These are phyloP conservation scores for Urtica urens DNA, from an alignment of 306 rosid species.

Conservation along the genomic window DNA sequence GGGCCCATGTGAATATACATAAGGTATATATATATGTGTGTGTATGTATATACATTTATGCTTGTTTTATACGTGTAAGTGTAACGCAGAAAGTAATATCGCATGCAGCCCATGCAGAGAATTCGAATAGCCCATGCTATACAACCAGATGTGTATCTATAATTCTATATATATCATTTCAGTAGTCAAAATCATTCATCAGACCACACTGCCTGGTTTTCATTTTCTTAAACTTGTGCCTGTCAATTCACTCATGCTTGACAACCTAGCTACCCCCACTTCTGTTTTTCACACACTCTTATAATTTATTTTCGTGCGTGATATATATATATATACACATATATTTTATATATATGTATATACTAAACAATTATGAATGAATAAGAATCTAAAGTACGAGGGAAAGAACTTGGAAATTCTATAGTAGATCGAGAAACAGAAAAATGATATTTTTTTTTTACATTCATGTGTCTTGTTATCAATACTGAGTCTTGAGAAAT, in stretches of 20 bases:
- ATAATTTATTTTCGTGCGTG: too few relatives aligned
- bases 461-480: too few relatives aligned
- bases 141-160: constrained; percentile 4
- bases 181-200: background rate
- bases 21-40: background rate
- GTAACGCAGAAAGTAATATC: background rate
- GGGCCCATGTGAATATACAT: constrained; percentile 12
- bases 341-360: background rate
- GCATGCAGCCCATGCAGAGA: constrained; percentile 21
- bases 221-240: constrained; percentile 1
- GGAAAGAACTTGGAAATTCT: too few relatives aligned
- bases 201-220: background rate
- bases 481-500: too few relatives aligned
- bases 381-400: too few relatives aligned
- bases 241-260: constrained; percentile 1
- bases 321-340: background rate
- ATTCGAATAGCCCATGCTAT: constrained; percentile 6
- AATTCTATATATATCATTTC: background rate
- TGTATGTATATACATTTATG: background rate
- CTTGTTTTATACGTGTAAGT: background rate
- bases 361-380: too few relatives aligned
- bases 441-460: too few relatives aligned
- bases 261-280: constrained; percentile 1
- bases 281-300: background rate
- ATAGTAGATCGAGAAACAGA: too few relatives aligned